Conservation (phyloP, 306 rosid genomes). For the Lotus japonicus region DNA sequence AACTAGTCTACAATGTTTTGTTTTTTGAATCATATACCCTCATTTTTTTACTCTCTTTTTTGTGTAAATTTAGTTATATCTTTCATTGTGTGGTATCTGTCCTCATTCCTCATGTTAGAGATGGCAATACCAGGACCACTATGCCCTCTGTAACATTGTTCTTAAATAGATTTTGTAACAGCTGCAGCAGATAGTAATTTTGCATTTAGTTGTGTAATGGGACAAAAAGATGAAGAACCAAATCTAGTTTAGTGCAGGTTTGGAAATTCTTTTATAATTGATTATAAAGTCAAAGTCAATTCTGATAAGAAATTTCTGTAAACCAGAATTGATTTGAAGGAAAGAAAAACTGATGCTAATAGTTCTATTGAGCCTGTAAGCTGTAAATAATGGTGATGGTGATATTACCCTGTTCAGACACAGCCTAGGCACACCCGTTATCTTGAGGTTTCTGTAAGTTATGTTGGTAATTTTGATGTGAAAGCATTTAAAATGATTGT, state of each 20-base stretch:
- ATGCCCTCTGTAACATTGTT: slow-evolving; percentile 26
- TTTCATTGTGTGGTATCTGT: slow-evolving; percentile 4
- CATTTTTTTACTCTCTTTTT: slow-evolving; percentile 1
- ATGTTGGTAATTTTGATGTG: background rate
- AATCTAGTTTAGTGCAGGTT: background rate
- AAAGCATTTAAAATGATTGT: background rate
- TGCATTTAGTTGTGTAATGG: slow-evolving; percentile 18
- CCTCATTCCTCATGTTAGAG: slow-evolving; percentile 5
- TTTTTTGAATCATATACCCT: background rate
- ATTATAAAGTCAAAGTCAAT: too few relatives aligned
- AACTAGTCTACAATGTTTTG: slow-evolving; percentile 10
- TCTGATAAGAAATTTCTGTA: too few relatives aligned
- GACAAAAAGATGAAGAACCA: background rate
- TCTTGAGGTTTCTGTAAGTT: background rate
- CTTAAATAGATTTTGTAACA: background rate
- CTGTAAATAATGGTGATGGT: background rate
- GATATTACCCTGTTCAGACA: background rate
- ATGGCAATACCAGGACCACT: slow-evolving; percentile 9
- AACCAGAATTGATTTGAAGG: too few relatives aligned
- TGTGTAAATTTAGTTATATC: slow-evolving; percentile 21
- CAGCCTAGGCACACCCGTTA: too few relatives aligned
- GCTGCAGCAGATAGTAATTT: slow-evolving; percentile 13
- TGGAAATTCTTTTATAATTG: too few relatives aligned
- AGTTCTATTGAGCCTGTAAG: background rate
- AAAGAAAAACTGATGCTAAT: too few relatives aligned